Percentiles rank a stretch among this genome's conserved stretches.
Conservation (phyloP, 1,284 basidiomycete genomes). For the Boletus nobilissimus region DNA sequence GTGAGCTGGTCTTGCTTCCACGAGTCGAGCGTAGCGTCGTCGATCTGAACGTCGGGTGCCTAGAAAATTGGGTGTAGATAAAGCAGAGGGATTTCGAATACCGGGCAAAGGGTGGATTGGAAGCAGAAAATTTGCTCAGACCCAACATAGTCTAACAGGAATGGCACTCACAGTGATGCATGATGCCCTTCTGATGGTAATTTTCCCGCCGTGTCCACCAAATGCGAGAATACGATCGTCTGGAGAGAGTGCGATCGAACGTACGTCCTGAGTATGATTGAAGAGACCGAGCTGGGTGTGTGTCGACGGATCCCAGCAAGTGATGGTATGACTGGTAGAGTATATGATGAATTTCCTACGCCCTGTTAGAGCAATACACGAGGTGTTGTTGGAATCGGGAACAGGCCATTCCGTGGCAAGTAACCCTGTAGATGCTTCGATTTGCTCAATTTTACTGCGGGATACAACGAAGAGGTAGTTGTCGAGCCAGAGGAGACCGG, state of each 20-base stretch:
- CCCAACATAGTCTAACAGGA: no score
- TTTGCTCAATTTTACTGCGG: not conserved
- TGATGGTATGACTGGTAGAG: not conserved
- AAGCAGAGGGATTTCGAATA: no score
- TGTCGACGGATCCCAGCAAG: not conserved
- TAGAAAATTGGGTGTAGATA: not conserved
- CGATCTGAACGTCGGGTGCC: not conserved
- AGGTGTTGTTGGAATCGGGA: not conserved
- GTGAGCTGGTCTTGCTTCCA: not conserved
- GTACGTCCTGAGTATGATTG: not conserved
- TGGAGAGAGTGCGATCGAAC: not conserved
- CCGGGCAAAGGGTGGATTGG: no score
- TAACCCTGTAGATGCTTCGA: not conserved
- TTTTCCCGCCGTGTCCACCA: not conserved
- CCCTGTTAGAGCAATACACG: not conserved
- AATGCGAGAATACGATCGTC: not conserved
- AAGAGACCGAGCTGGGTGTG: not conserved
- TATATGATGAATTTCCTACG: not conserved
- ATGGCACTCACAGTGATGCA: not conserved
- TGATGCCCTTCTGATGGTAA: not conserved
- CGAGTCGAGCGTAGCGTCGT: not conserved
- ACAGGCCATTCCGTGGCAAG: not conserved
- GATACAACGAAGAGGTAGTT: not conserved
- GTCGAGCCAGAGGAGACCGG: not conserved
- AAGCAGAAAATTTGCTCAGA: not conserved